Base-by-base conservation (phyloP, 495 filamentous ascomycete species). In the Penicillium chermesinum region DNA sequence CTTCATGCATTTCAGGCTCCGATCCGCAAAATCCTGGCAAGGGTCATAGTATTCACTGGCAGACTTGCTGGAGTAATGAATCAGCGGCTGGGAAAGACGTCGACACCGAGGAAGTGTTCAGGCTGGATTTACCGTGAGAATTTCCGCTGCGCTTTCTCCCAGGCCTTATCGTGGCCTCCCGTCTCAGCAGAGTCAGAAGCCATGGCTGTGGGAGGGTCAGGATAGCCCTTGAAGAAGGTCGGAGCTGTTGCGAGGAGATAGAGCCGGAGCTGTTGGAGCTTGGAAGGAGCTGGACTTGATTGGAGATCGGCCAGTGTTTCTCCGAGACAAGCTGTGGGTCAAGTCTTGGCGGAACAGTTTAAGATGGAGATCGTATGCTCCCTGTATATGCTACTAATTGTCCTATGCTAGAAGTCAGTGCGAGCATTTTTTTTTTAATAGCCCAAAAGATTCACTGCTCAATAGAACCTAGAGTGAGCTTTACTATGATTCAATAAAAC, bases 1-100 rank as follows among this genome's bases (percentile, higher is more conserved):
- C 54, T 87, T 82, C 65, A 97, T 74, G 69, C 91, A 97, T 59
- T 78, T 82, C 10, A 95, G 79, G 65, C 89, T 95, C 49, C 80
- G 75, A 38, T 81, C 67, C n/a, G 93, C 91, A n/a, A 88, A 90
- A 46, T 94, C 88, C 62, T 96, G 90, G 63, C 91, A 97, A 12
- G 91, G 91, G 59, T 97, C 91, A 58, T 88, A 88, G 68, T 83
- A 96, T 64, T 95, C 81, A 67, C 88, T 93, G 49, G 81, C 72
- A 42, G 67, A 71, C 73, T 97, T 97, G 54, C 91, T 96, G 30
- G 27, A 39, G 22, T 41, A 35, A 2, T 8, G 30, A 19, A 32
- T 62, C 45, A 66, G 62, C 33, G 15, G 19, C 17, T 36, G 37
- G 19, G 16, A 14, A 14, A 39, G 9, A 46, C 33, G 25, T 16